Base-by-base conservation (phyloP, 2,329 filamentous ascomycete species). In the Tothia fuscella region DNA sequence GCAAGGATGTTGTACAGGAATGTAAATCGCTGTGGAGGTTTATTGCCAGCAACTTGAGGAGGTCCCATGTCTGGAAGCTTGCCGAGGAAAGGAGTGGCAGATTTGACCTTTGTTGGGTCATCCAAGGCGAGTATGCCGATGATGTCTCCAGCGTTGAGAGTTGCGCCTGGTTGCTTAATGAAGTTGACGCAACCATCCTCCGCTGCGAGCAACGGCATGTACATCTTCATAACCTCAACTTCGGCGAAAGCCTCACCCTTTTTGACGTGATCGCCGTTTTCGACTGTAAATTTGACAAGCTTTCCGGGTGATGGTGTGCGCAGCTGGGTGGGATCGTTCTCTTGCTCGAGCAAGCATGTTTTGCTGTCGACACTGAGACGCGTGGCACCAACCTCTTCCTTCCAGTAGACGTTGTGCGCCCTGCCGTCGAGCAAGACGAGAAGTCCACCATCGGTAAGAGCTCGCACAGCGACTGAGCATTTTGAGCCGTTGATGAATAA, bases 141-240 rank as follows among this genome's bases (percentile, higher is more conserved):
- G 46, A 98, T 96, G 59, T 98, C 91, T 63, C 91, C 91, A 58
- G 91, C 91, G 63, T 96, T 88, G 36, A 98, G 82, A 14, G 87
- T 93, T n/a, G 91, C 84, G 61, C 91, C 91, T 48, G 91, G 91
- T 67, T 96, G 91, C 76, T 98, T 98, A 72, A 98, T 94, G 55
- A 98, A 76, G 68, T 95, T 91, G 43, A 98, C 89, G 42, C 93
- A 75, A 70, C 91, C 91, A 54, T 94, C 91, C 62, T 98, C 91
- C 58, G 88, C 82, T 3, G 91, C 84, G 47, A 98, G 75, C 42
- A 98, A 73, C 56, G 91, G 91, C 91, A 98, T 98, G 74, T 96
- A 96, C 91, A 98, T 98, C 75, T 98, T 98, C 91, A 98, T 98
- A 65, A 98, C 91, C 66, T 98, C 91, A 30, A 98, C 89, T 63